Evolutionary conservation across 768 basidiomycete species (phyloP), one percentile per base, ranked within the genome.

Genomic region (Tremella mesenterica): DNA sequence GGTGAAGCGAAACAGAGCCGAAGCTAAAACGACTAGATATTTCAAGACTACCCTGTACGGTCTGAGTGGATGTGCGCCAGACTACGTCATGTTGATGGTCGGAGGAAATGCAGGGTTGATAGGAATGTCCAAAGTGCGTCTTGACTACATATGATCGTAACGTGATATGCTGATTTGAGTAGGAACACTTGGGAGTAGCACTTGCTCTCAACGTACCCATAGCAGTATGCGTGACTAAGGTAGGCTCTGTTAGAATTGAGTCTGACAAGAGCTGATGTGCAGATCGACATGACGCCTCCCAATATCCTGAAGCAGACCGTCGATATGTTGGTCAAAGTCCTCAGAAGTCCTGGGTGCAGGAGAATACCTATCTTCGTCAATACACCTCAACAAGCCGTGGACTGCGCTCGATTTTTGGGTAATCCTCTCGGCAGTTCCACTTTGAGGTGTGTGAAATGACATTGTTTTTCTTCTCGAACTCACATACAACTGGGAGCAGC

Each of bases 231-330:
- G 85, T 97, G 53, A 96, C 93, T 3, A 97, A 97, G 80, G 88
- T 86, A 55, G 43, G 71, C 41, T 27, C 20, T 31, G 12, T 14
- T 7, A 26, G 36, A 20, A 26, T 54, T 5, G 8, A 30, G 2
- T 29, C 44, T 13, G 56, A 20, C 25, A 20, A 21, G 2, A 39
- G 48, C 30, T 44, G 43, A 49, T 25, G 16, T 10, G n/a, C 39
- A 71, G 89, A 86, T 95, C 64, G 95, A 97, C 71, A 96, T 95
- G 93, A 96, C 93, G 0, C 95, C 95, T 4, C 79, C 85, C 10
- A 88, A 93, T 58, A 84, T 92, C 28, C 80, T 91, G 44, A 83
- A 81, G n/a, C 86, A 93, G 72, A 97, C 92, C 0, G 78, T 86
- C 39, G 88, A 86, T 65, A 92, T 96, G 75, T 85, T 96, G 0